These are phyloP conservation scores for Phialophora chinensis DNA, from an alignment of 2,329 filamentous ascomycete genomes.

Conservation along the genomic window DNA sequence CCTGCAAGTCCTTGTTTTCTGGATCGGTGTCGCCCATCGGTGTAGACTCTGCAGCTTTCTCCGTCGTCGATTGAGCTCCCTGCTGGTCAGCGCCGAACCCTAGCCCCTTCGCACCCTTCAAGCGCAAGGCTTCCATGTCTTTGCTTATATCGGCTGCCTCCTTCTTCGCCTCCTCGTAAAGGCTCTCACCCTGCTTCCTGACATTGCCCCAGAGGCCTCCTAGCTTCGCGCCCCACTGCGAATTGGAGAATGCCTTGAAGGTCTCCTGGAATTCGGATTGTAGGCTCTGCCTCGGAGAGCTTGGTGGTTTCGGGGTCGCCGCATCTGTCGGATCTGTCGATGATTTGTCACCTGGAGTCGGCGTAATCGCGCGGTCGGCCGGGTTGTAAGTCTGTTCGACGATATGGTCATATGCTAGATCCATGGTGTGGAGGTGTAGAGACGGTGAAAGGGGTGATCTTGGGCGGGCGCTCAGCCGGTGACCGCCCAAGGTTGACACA, in stretches of 20 bases:
- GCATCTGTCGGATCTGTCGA: conserved; percentile 38
- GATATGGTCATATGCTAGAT: conserved; percentile 96
- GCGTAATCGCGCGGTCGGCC: conserved; percentile 52
- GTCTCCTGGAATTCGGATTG: conserved; percentile 92
- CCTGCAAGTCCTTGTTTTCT: conserved; percentile 46
- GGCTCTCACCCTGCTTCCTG: conserved; percentile 92
- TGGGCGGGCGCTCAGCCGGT: conserved; percentile 3
- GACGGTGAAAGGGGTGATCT: background rate
- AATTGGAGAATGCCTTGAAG: conserved; percentile 89
- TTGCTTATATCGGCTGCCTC: conserved; percentile 86
- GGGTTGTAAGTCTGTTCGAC: conserved; percentile 75
- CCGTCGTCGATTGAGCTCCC: conserved; percentile 42
- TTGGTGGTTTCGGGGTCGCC: conserved; percentile 37
- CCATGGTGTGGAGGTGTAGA: conserved; percentile 64
- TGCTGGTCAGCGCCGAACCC: conserved; percentile 35
- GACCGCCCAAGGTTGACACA: background rate
- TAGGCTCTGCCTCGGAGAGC: conserved; percentile 60
- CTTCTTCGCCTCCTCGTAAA: conserved; percentile 81
- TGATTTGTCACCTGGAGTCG: conserved; percentile 51
- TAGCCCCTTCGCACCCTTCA: conserved; percentile 50
- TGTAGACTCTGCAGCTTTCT: conserved; percentile 37
- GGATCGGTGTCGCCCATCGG: conserved; percentile 38
- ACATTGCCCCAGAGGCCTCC: conserved; percentile 89
- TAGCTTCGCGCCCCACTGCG: conserved; percentile 86
- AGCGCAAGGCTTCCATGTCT: conserved; percentile 73